phyloP scores from a whole-genome alignment of 129 eudicot species.

The Ambrosia artemisiifolia region DNA sequence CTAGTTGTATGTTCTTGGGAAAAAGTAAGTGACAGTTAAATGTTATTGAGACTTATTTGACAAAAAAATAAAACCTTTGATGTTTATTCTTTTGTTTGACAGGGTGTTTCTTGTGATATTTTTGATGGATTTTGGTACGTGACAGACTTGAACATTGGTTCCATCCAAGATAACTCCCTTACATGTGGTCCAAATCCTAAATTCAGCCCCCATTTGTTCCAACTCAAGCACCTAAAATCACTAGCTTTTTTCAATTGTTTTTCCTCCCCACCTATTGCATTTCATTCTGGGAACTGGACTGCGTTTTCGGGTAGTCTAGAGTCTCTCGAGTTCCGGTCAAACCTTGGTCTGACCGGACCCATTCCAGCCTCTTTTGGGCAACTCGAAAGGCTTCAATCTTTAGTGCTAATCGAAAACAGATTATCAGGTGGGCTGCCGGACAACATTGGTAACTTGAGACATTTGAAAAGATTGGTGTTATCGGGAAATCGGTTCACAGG shows the following conservation, averaged over 20 bases:
- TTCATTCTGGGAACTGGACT: conserved; percentile 54
- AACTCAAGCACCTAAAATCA: conserved; percentile 55
- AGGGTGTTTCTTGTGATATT: conserved; percentile 89
- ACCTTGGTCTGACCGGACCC: conserved; percentile 55
- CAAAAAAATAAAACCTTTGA: neutral
- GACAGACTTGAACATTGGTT: conserved; percentile 62
- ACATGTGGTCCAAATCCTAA: conserved; percentile 52
- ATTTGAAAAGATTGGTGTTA: conserved; percentile 55
- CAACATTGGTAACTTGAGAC: conserved; percentile 43
- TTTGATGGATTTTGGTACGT: conserved; percentile 83
- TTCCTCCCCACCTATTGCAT: conserved; percentile 37
- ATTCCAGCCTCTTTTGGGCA: conserved; percentile 54
- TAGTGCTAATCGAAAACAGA: conserved; percentile 62
- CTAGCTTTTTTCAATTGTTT: conserved; percentile 74
- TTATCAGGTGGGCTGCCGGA: conserved; percentile 50
- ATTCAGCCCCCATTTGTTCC: conserved; percentile 53
- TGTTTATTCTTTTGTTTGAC: conserved; percentile 21
- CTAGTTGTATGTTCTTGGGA: neutral
- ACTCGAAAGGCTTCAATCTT: conserved; percentile 61
- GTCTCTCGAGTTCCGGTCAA: conserved; percentile 65
- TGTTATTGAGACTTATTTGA: neutral
- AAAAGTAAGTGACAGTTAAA: neutral
- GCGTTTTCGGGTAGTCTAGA: conserved; percentile 41
- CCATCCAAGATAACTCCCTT: conserved; percentile 75
- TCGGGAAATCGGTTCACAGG: conserved; percentile 54